Evolutionary conservation across 306 rosid genomes (phyloP), one percentile per base, ranked within the genome.

Genomic region (Ormosia semicastrata): DNA sequence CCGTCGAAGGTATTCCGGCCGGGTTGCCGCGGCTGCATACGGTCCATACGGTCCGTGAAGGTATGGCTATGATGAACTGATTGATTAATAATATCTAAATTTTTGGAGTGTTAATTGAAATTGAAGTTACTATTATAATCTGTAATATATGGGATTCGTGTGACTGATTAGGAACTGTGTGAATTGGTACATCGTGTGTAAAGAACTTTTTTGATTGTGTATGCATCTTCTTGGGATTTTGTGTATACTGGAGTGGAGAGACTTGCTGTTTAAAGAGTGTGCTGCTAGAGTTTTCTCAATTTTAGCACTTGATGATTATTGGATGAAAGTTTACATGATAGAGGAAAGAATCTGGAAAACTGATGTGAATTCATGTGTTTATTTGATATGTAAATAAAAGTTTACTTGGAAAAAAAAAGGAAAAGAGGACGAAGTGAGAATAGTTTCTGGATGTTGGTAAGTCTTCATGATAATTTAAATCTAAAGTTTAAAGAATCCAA

Each of bases 21-120:
- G 98, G 97, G 24, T 74, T 92, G 86, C 93, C 98, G 74, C 89
- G 91, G 87, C 85, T 92, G 44, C 97, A 87, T 30, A 83, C 93
- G n/a, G n/a, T 41, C 91, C n/a, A n/a, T n/a, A n/a, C n/a, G n/a
- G n/a, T 88, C 43, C 89, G 78, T 13, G 95, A 88, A 90, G 98
- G 98, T 94, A 92, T 50, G 78, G 78, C 39, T 86, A 29, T 33
- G 34, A 30, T 36, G 71, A 81, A 73, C 24, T 85, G 43, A 15
- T 56, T 81, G 6, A 11, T 49, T 37, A 4, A 3, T 66, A 71
- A 30, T 71, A 15, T 32, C 17, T 67, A 67, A 15, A 32, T 7
- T 50, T 72, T 67, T 12, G 32, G 54, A 41, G 73, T 43, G 24
- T 17, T 5, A 3, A 60, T 44, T 76, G 49, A 34, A 49, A 47